Percentiles rank a stretch among this genome's conserved stretches.
These are phyloP conservation scores for Aspergillus diversus DNA, from an alignment of 495 filamentous ascomycete species.

Conservation along the genomic window DNA sequence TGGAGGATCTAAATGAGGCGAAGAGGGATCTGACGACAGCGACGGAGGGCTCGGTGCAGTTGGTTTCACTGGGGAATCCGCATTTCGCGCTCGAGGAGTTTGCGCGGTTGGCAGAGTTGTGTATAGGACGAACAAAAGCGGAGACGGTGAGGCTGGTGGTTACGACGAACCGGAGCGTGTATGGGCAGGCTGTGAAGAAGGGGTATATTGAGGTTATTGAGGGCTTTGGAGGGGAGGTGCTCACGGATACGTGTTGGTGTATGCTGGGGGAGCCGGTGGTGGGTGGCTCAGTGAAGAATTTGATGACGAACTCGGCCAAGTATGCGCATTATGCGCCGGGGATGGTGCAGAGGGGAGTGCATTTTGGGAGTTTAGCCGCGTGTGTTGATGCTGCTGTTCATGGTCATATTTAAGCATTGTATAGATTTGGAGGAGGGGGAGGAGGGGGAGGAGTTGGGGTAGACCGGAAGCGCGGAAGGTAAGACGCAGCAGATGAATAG, in stretches of 20 bases:
- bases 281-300: constrained; percentile 1
- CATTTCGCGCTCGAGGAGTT: constrained; percentile 36
- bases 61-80: constrained; percentile 41
- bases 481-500: too few species aligned
- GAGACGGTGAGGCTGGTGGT: constrained; percentile 20
- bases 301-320: constrained; percentile 38
- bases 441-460: too few species aligned
- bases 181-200: constrained; percentile 19
- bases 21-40: constrained; percentile 26
- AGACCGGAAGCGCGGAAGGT: too few species aligned
- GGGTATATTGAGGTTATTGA: constrained; percentile 23
- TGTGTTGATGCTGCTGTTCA: constrained; percentile 21
- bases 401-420: background rate
- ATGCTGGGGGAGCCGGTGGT: constrained; percentile 34
- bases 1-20: constrained; percentile 15
- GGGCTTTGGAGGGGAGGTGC: constrained; percentile 28
- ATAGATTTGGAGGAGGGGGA: too few species aligned
- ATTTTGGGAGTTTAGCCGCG: constrained; percentile 26
- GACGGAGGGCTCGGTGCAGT: constrained; percentile 20
- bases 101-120: constrained; percentile 17
- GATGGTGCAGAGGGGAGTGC: constrained; percentile 21
- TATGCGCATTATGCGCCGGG: constrained; percentile 35
- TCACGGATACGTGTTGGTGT: constrained; percentile 40
- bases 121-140: constrained; percentile 19
- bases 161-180: constrained; percentile 27